These are phyloP conservation scores for Gossypium herbaceum DNA, from an alignment of 345 rosid genomes.

Conservation along the genomic window DNA sequence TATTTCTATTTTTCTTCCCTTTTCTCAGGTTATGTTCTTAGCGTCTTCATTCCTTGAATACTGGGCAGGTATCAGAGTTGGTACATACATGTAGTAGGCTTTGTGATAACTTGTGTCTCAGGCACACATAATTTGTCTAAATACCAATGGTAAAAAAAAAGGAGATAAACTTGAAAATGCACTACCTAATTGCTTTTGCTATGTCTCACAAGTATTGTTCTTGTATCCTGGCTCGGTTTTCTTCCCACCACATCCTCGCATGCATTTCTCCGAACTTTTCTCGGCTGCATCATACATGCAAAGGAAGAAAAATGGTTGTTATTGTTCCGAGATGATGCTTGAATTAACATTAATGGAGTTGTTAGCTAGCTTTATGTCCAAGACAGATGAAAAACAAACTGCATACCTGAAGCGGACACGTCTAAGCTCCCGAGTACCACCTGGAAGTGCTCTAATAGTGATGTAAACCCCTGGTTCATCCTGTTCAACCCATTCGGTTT, in stretches of 20 bases:
- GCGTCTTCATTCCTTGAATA: too few relatives aligned
- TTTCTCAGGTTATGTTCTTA: neutral
- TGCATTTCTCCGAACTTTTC: conserved; percentile 79
- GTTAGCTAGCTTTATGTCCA: too few relatives aligned
- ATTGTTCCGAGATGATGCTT: neutral
- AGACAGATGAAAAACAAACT: neutral
- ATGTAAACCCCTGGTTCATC: conserved; percentile 95
- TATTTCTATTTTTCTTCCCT: neutral
- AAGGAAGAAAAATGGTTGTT: neutral
- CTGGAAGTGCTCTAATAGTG: conserved; percentile 76
- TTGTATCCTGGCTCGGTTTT: conserved; percentile 84
- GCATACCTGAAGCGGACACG: conserved; percentile 92
- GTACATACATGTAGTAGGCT: neutral
- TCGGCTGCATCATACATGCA: conserved; percentile 57
- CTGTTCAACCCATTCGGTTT: conserved; percentile 94
- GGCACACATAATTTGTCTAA: conserved; percentile 12
- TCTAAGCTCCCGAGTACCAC: conserved; percentile 81
- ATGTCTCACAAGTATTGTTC: conserved; percentile 70
- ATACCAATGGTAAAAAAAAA: neutral
- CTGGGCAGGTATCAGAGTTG: neutral
- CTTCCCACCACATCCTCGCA: conserved; percentile 96
- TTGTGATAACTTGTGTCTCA: conserved; percentile 8
- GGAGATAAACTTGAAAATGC: conserved; percentile 8
- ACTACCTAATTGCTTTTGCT: conserved; percentile 5
- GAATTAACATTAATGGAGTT: neutral